These are phyloP conservation scores for Rutstroemia sp. DNA, from an alignment of 2,329 filamentous ascomycete genomes.

Conservation along the genomic window DNA sequence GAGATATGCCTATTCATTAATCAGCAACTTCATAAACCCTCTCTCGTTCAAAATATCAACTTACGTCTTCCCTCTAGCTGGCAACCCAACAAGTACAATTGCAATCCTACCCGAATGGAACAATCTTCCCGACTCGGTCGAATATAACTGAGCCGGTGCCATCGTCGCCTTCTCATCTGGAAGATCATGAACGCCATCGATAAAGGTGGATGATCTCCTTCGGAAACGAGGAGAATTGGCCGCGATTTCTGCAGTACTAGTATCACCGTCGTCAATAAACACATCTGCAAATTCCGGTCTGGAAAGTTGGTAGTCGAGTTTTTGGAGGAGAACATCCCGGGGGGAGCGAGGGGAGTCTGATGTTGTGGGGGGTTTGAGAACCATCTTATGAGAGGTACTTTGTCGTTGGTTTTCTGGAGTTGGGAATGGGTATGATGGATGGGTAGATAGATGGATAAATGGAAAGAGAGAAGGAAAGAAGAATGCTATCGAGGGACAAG, in stretches of 20 bases:
- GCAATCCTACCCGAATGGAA: slow-evolving; percentile 97
- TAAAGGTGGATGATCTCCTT: slow-evolving; percentile 89
- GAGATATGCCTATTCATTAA: slow-evolving; percentile 66
- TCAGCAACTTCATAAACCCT: background rate
- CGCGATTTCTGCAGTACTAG: slow-evolving; percentile 74
- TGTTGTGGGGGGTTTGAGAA: background rate
- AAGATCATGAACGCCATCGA: slow-evolving; percentile 94
- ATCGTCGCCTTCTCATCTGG: slow-evolving; percentile 63
- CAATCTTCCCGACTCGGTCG: slow-evolving; percentile 91
- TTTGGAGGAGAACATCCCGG: background rate
- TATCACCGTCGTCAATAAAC: background rate
- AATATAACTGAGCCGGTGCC: slow-evolving; percentile 95
- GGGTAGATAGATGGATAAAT: background rate
- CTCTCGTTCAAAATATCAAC: slow-evolving; percentile 27
- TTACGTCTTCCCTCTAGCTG: slow-evolving; percentile 90
- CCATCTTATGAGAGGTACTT: background rate
- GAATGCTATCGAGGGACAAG: too few species aligned
- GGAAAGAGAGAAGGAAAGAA: background rate
- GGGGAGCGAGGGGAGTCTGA: background rate
- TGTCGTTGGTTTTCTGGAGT: background rate
- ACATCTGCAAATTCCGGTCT: background rate
- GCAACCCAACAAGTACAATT: slow-evolving; percentile 92
- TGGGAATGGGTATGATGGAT: background rate
- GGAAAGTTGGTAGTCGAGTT: background rate
- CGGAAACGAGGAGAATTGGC: slow-evolving; percentile 85